Evolutionary conservation across 2,329 filamentous ascomycete species (phyloP).

Genomic region (Proliferodiscus dingleyae): DNA sequence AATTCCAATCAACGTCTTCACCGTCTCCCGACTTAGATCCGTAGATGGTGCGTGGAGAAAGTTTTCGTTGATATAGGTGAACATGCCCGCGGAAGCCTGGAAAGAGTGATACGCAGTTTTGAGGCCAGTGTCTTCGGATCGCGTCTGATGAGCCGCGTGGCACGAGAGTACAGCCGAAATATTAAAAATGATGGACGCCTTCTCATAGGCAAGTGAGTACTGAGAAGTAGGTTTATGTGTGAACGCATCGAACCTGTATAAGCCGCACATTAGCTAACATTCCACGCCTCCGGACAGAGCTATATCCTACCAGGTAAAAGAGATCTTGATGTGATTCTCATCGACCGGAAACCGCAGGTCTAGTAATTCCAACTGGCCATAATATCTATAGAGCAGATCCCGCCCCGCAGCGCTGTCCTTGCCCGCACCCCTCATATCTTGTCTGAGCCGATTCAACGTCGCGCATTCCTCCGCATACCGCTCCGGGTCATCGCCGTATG

Average conservation of each 20-base stretch:
- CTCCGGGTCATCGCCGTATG: conserved; percentile 94
- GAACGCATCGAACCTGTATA: conserved; percentile 90
- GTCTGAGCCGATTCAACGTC: conserved; percentile 86
- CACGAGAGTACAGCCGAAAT: conserved; percentile 96
- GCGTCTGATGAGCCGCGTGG: conserved; percentile 88
- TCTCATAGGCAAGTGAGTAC: conserved; percentile 95
- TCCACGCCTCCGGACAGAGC: background rate
- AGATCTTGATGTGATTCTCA: conserved; percentile 98
- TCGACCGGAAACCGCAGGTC: conserved; percentile 95
- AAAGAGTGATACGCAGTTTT: conserved; percentile 98
- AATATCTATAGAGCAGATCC: conserved; percentile 94
- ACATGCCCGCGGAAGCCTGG: conserved; percentile 97
- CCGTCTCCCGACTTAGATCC: conserved; percentile 91
- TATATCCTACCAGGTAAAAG: conserved; percentile 84
- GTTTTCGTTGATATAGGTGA: conserved; percentile 99
- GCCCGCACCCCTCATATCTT: conserved; percentile 96
- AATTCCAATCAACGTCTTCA: conserved; percentile 88
- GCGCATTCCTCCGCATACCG: conserved; percentile 93
- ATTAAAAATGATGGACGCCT: conserved; percentile 99
- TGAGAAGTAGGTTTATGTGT: conserved; percentile 97
- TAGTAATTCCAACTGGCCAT: conserved; percentile 90
- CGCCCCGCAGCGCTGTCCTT: conserved; percentile 93
- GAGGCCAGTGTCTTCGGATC: conserved; percentile 84
- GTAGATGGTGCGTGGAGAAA: conserved; percentile 95
- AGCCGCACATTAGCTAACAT: conserved; percentile 10